phyloP scores from a whole-genome alignment of 2,329 filamentous ascomycete species.

The Colletotrichum aenigma region DNA sequence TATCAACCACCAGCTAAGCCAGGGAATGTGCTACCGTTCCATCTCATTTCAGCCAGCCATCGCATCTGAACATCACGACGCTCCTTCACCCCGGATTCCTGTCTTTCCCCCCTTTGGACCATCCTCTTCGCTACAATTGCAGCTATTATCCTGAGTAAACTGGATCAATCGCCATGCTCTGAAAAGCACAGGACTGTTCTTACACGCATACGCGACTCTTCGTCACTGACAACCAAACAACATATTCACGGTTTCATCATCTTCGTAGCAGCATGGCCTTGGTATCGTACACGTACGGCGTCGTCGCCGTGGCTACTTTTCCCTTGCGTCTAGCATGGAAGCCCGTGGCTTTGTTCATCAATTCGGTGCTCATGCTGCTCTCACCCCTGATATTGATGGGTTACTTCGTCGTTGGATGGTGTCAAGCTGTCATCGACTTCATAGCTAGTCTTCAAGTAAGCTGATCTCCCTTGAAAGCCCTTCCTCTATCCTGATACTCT shows the following conservation, averaged over 20 bases:
- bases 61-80: neutral
- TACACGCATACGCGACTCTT: neutral
- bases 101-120: neutral
- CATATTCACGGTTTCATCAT: neutral
- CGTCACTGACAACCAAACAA: neutral
- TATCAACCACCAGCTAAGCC: neutral
- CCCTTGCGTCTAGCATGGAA: constrained; percentile 33
- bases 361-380: constrained; percentile 33
- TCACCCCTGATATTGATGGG: constrained; percentile 40
- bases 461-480: constrained; percentile 4
- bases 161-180: neutral
- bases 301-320: constrained; percentile 25
- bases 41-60: neutral
- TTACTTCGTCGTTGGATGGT: constrained; percentile 28
- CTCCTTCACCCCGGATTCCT: neutral
- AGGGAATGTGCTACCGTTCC: neutral
- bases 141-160: neutral
- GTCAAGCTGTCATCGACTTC: constrained; percentile 28
- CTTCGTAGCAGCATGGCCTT: neutral
- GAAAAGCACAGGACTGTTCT: neutral
- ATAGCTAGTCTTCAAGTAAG: constrained; percentile 40
- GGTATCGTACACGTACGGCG: constrained; percentile 3
- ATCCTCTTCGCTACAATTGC: neutral
- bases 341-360: constrained; percentile 27
- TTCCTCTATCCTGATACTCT: neutral